phyloP scores from a whole-genome alignment of 257 asterid species.

The Cordia subcordata region DNA sequence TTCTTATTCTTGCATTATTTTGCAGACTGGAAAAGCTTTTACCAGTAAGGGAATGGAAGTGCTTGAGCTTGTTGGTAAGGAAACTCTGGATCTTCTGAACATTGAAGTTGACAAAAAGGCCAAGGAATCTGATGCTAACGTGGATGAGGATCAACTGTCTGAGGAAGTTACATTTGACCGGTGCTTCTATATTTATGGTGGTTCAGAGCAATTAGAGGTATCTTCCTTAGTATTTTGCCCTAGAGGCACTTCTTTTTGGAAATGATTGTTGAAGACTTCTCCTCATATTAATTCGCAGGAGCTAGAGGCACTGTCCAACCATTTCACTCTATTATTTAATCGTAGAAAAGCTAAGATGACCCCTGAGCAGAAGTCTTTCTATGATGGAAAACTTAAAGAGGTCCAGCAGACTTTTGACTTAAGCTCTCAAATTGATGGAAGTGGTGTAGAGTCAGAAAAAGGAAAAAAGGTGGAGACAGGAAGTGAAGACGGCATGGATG shows the following conservation, averaged over 20 bases:
- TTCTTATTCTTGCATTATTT: slow-evolving; percentile 15
- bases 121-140: slow-evolving; percentile 37
- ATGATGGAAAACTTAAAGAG: slow-evolving; percentile 87
- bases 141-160: slow-evolving; percentile 64
- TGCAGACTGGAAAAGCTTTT: slow-evolving; percentile 83
- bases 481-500: slow-evolving; percentile 46
- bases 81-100: slow-evolving; percentile 89
- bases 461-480: slow-evolving; percentile 80
- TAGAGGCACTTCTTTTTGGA: slow-evolving; percentile 6
- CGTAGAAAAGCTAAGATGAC: slow-evolving; percentile 84
- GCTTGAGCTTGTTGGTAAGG: slow-evolving; percentile 94
- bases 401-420: slow-evolving; percentile 70
- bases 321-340: slow-evolving; percentile 73
- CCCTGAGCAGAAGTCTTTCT: slow-evolving; percentile 61
- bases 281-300: slow-evolving; percentile 44
- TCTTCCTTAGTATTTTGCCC: slow-evolving; percentile 9
- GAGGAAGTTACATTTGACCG: slow-evolving; percentile 88
- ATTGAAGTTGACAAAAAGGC: slow-evolving; percentile 44
- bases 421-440: slow-evolving; percentile 62
- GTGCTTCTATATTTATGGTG: slow-evolving; percentile 98
- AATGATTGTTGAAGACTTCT: slow-evolving; percentile 16
- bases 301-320: slow-evolving; percentile 91
- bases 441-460: slow-evolving; percentile 50
- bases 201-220: slow-evolving; percentile 99
- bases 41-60: slow-evolving; percentile 88